phyloP scores from a whole-genome alignment of 2,329 filamentous ascomycete genomes.

The Exophiala alcalophila region DNA sequence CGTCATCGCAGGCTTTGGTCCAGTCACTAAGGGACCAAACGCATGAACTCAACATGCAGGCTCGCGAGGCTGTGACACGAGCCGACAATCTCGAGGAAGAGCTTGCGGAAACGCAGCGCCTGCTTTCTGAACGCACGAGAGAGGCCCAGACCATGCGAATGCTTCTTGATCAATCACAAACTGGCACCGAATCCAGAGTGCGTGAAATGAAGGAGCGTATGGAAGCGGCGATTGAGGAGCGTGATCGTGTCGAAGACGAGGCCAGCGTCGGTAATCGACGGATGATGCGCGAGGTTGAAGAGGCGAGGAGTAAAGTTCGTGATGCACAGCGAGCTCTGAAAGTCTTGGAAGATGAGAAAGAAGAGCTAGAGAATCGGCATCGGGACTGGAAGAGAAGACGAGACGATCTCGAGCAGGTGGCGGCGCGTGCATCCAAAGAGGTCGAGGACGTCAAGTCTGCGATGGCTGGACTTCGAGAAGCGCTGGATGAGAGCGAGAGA shows the following conservation, averaged over 20 bases:
- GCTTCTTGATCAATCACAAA: slow-evolving; percentile 80
- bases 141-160: slow-evolving; percentile 94
- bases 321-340: slow-evolving; percentile 78
- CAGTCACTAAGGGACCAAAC: slow-evolving; percentile 92
- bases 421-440: slow-evolving; percentile 69
- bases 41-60: slow-evolving; percentile 80
- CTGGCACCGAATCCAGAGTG: slow-evolving; percentile 74
- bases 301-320: slow-evolving; percentile 72
- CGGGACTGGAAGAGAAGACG: slow-evolving; percentile 70
- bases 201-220: slow-evolving; percentile 85
- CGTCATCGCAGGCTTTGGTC: slow-evolving; percentile 78
- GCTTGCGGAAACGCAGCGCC: slow-evolving; percentile 78
- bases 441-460: slow-evolving; percentile 71
- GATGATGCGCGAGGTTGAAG: slow-evolving; percentile 78
- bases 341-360: slow-evolving; percentile 68
- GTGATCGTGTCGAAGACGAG: slow-evolving; percentile 89
- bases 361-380: slow-evolving; percentile 71
- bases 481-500: slow-evolving; percentile 82
- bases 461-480: slow-evolving; percentile 72
- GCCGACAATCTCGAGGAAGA: slow-evolving; percentile 90
- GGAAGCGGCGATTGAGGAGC: slow-evolving; percentile 88
- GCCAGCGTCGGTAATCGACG: slow-evolving; percentile 72
- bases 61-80: slow-evolving; percentile 81
- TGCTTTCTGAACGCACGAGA: slow-evolving; percentile 81
- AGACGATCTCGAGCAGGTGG: slow-evolving; percentile 70